Evolutionary conservation across 495 filamentous ascomycete genomes (phyloP).

Genomic region (Lindgomyces ingoldianus): DNA sequence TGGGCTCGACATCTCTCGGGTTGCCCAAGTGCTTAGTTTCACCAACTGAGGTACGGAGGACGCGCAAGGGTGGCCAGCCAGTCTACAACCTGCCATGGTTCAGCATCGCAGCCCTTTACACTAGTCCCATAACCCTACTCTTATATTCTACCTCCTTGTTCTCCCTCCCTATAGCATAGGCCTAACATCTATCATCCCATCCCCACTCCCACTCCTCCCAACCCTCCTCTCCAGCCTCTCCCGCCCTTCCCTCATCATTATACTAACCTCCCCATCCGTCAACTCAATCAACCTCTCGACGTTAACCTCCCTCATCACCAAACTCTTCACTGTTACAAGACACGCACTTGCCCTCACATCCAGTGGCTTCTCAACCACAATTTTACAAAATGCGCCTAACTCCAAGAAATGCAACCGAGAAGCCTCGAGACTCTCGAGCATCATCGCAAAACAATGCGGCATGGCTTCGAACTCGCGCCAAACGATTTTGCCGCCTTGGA

Average conservation of each 20-base stretch:
- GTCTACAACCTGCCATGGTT: too few relatives aligned
- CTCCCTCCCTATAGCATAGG: constrained; percentile 36
- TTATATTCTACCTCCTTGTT: too few relatives aligned
- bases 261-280: constrained; percentile 55
- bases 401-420: constrained; percentile 56
- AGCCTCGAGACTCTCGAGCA: constrained; percentile 57
- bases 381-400: constrained; percentile 58
- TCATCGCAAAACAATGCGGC: constrained; percentile 79
- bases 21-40: too few relatives aligned
- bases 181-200: constrained; percentile 38
- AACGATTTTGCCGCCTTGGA: constrained; percentile 63
- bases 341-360: constrained; percentile 52
- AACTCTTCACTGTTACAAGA: constrained; percentile 55
- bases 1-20: too few relatives aligned
- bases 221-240: constrained; percentile 48
- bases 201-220: constrained; percentile 51
- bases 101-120: too few relatives aligned
- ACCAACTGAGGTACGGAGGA: too few relatives aligned
- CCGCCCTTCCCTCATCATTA: constrained; percentile 53
- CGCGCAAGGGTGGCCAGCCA: too few relatives aligned
- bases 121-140: too few relatives aligned
- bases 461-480: constrained; percentile 82
- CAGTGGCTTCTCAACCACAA: constrained; percentile 41
- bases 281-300: constrained; percentile 53
- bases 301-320: constrained; percentile 48